phyloP scores from a whole-genome alignment of 2,329 filamentous ascomycete genomes.

The Colletotrichum horii region DNA sequence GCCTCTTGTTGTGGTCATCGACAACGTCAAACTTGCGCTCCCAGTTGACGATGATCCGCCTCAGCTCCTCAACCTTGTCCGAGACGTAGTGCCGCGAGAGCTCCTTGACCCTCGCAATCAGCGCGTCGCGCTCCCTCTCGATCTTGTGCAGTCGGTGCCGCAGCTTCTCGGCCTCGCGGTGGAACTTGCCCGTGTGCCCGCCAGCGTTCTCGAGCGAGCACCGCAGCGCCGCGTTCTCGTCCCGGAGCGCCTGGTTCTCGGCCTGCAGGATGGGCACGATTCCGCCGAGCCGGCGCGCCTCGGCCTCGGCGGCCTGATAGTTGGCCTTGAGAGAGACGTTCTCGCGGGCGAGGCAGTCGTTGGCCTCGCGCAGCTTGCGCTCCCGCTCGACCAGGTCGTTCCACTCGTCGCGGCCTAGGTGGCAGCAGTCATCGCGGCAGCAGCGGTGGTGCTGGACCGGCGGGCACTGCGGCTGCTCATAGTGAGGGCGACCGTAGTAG shows the following conservation, averaged over 20 bases:
- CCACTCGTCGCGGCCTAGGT: slow-evolving; percentile 41
- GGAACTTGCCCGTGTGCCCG: slow-evolving; percentile 33
- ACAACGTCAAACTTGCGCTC: slow-evolving; percentile 27
- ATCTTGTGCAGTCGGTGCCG: slow-evolving; percentile 37
- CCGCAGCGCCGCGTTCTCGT: slow-evolving; percentile 45
- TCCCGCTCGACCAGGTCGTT: slow-evolving; percentile 40
- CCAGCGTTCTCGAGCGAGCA: slow-evolving; percentile 37
- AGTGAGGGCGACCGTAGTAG: slow-evolving; percentile 33
- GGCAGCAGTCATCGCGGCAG: slow-evolving; percentile 37
- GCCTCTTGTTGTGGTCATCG: slow-evolving; percentile 20
- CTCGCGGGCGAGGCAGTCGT: slow-evolving; percentile 35
- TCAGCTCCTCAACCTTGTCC: slow-evolving; percentile 35
- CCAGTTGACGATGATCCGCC: slow-evolving; percentile 38
- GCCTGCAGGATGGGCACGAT: slow-evolving; percentile 40
- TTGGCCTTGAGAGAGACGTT: slow-evolving; percentile 38
- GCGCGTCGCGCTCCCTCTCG: slow-evolving; percentile 40
- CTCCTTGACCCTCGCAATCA: slow-evolving; percentile 37
- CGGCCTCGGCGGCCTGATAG: slow-evolving; percentile 38
- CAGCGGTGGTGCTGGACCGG: neutral
- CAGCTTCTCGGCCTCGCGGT: slow-evolving; percentile 36
- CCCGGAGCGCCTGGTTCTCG: slow-evolving; percentile 39
- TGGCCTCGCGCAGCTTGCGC: slow-evolving; percentile 37
- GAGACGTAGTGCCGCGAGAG: slow-evolving; percentile 35
- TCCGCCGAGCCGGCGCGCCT: slow-evolving; percentile 37
- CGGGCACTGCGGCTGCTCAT: slow-evolving; percentile 19